Conservation (phyloP, 306 rosid genomes). For the Hippophae gyantsensis region DNA sequence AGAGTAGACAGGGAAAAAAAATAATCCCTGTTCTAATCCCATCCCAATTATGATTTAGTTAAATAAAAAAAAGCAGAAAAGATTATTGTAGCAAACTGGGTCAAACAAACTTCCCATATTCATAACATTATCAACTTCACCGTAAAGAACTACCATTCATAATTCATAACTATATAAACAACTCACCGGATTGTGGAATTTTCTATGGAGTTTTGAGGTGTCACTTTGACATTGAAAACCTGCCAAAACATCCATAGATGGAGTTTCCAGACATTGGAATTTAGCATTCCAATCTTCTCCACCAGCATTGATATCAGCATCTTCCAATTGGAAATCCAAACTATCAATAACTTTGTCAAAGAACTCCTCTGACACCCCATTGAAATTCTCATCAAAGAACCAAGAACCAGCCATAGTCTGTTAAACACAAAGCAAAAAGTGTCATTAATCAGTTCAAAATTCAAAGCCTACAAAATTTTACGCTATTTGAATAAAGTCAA, state of each 20-base stretch:
- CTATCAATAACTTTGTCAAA: slow-evolving; percentile 33
- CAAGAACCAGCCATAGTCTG: slow-evolving; percentile 58
- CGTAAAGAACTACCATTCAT: too few relatives aligned
- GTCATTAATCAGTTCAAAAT: too few relatives aligned
- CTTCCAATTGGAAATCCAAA: slow-evolving; percentile 69
- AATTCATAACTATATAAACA: not conserved
- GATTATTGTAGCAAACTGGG: too few relatives aligned
- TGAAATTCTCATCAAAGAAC: slow-evolving; percentile 34
- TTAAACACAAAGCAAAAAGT: slow-evolving; percentile 2
- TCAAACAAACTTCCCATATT: too few relatives aligned
- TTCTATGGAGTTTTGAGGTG: slow-evolving; percentile 18
- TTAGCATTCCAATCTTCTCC: slow-evolving; percentile 57
- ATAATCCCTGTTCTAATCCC: too few relatives aligned
- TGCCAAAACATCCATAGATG: slow-evolving; percentile 35
- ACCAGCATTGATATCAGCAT: slow-evolving; percentile 35
- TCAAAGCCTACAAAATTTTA: too few relatives aligned
- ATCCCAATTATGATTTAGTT: too few relatives aligned
- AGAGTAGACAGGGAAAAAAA: too few relatives aligned
- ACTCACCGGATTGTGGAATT: slow-evolving; percentile 45
- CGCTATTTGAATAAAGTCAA: too few relatives aligned
- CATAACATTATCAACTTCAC: too few relatives aligned
- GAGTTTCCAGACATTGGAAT: slow-evolving; percentile 40
- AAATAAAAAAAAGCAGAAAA: too few relatives aligned
- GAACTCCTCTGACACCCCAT: slow-evolving; percentile 17
- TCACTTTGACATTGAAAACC: slow-evolving; percentile 2